phyloP scores from a whole-genome alignment of 441 rosid genomes.

The Euphorbia celastroides region DNA sequence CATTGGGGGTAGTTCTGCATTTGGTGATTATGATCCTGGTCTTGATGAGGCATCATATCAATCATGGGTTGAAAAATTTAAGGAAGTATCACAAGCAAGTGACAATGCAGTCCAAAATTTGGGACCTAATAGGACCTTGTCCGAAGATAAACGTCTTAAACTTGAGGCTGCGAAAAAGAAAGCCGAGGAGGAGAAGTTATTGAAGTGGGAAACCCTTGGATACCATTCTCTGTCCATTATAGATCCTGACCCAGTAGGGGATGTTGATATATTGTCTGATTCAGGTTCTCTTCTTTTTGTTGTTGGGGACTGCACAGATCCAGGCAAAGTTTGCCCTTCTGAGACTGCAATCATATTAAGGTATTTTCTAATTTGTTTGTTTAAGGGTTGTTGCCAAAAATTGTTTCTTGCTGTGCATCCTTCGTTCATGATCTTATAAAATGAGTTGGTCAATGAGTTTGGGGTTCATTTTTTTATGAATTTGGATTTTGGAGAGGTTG shows the following conservation, averaged over 20 bases:
- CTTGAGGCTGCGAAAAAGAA: conserved; percentile 64
- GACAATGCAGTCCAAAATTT: conserved; percentile 30
- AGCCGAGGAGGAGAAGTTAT: conserved; percentile 65
- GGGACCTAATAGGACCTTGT: conserved; percentile 38
- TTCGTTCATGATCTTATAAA: background rate
- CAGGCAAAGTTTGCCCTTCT: conserved; percentile 50
- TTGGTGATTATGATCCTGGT: conserved; percentile 38
- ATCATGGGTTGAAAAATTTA: conserved; percentile 78
- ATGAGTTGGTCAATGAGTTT: too few species aligned
- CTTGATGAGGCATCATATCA: conserved; percentile 84
- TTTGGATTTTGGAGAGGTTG: too few species aligned
- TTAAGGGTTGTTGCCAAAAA: background rate
- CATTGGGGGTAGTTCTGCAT: conserved; percentile 29
- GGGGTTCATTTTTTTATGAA: too few species aligned
- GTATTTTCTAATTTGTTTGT: conserved; percentile 26
- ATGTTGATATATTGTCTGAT: conserved; percentile 41
- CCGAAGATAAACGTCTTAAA: conserved; percentile 43
- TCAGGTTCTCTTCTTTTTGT: conserved; percentile 66
- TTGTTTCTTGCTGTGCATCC: background rate
- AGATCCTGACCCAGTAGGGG: conserved; percentile 42
- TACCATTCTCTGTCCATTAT: conserved; percentile 63
- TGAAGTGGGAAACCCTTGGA: conserved; percentile 72
- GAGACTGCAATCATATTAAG: conserved; percentile 80
- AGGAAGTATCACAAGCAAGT: conserved; percentile 46
- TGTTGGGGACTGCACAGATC: conserved; percentile 81